Base-by-base conservation (phyloP, 768 basidiomycete genomes). In the Chalciporus pseudorubinellus region DNA sequence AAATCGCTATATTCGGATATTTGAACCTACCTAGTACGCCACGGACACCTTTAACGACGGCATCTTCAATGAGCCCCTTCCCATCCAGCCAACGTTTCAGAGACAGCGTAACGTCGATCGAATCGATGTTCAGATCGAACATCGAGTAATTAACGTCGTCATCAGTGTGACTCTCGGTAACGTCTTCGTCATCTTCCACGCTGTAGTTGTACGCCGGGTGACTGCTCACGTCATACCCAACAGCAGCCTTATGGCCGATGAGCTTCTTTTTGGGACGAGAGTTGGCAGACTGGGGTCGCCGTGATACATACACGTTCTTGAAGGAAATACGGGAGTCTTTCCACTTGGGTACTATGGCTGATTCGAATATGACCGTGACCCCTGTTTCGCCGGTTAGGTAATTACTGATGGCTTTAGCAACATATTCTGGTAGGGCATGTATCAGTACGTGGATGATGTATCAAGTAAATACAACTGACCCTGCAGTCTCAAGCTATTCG, bases 301-400 rank as follows among this genome's bases (percentile, higher is more conserved):
- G 85, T 20, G 93, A 95, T 41, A 99, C 77, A 61, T 90, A 98
- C 39, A 98, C 95, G 59, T 98, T 97, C 67, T 92, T 92, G 79
- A 99, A 95, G 0, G 94, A 94, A 48, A 99, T 87, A 13, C 88
- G 86, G 10, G 93, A 95, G 61, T 95, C 92, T 56, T 92, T 90
- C 93, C 95, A 97, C 67, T 92, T 94, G 3, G 97, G 95, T 10
- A 98, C 95, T 60, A 98, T 95, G 26, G 97, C 97, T 5, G 91
- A 93, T 70, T 99, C 97, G 67, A 98, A 98, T 47, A 95, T 89
- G 59, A 99, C 85, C 13, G 85, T 94, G 38, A 95, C 84, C 2
- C 97, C 97, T 0, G 95, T 97, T 66, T 94, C 89, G 1, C 87
- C 77, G 6, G 97, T 98, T 51, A 99, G 74, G 66, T 98, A 95